These are phyloP conservation scores for Lactarius pseudohatsudake DNA, from an alignment of 768 basidiomycete genomes.

Conservation along the genomic window DNA sequence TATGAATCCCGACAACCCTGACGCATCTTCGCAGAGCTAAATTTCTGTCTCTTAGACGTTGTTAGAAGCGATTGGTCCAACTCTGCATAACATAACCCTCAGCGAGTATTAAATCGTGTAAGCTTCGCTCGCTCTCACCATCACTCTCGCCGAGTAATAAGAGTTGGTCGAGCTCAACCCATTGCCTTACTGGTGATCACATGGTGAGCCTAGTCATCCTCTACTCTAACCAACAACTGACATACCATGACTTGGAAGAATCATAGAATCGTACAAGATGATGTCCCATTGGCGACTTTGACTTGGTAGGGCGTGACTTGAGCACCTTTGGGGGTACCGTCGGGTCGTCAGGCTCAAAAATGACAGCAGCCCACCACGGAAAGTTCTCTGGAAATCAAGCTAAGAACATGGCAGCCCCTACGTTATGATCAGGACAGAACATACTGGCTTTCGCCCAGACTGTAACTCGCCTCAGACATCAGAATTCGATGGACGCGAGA, in stretches of 20 bases:
- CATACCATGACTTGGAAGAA: constrained; percentile 60
- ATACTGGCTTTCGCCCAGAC: constrained; percentile 84
- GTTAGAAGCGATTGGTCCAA: constrained; percentile 66
- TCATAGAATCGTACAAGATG: constrained; percentile 85
- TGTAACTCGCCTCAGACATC: constrained; percentile 33
- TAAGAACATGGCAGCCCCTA: not conserved
- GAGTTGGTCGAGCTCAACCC: constrained; percentile 56
- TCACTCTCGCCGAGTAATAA: constrained; percentile 65
- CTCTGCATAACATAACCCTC: constrained; percentile 40
- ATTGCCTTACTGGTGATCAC: constrained; percentile 51
- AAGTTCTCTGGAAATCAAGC: constrained; percentile 51
- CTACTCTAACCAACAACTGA: not conserved
- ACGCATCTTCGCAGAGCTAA: constrained; percentile 53
- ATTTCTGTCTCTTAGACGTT: constrained; percentile 54
- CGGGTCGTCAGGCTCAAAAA: constrained; percentile 61
- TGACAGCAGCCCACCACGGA: constrained; percentile 88
- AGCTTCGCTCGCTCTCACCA: constrained; percentile 45
- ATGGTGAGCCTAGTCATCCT: constrained; percentile 3
- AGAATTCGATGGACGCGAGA: not conserved
- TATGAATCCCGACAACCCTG: constrained; percentile 63
- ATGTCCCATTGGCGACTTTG: constrained; percentile 43
- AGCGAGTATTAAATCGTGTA: not conserved
- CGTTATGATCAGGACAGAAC: constrained; percentile 31
- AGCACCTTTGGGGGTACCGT: constrained; percentile 39
- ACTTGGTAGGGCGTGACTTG: constrained; percentile 38